Conservation (phyloP, 805 yeast species). For the Novakomyces olei region DNA sequence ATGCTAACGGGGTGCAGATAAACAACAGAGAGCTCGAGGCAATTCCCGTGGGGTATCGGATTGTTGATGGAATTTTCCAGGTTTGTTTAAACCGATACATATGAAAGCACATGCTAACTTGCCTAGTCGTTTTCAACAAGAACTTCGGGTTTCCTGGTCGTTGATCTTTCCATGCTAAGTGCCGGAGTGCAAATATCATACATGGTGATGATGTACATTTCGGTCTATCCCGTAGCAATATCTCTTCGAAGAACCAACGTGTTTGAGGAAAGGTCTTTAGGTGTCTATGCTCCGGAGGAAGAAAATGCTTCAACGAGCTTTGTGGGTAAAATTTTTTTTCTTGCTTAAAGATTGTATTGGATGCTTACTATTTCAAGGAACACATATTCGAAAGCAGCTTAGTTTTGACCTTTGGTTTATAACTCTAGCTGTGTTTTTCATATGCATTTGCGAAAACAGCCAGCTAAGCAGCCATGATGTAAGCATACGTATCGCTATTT, state of each 20-base stretch:
- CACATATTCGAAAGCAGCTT: slow-evolving; percentile 75
- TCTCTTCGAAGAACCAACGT: slow-evolving; percentile 93
- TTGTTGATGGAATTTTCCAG: slow-evolving; percentile 72
- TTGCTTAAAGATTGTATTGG: neutral
- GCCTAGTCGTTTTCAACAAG: slow-evolving; percentile 77
- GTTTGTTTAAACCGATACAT: no score
- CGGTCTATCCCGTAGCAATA: slow-evolving; percentile 88
- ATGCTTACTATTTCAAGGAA: slow-evolving; percentile 39
- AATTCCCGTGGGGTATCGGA: slow-evolving; percentile 43
- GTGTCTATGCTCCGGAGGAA: slow-evolving; percentile 33
- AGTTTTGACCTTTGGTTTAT: slow-evolving; percentile 91
- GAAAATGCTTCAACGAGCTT: slow-evolving; percentile 3
- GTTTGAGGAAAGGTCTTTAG: slow-evolving; percentile 89
- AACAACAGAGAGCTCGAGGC: slow-evolving; percentile 28
- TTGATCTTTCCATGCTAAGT: slow-evolving; percentile 46
- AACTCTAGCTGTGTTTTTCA: slow-evolving; percentile 60
- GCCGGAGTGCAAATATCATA: slow-evolving; percentile 88
- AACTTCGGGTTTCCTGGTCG: slow-evolving; percentile 74
- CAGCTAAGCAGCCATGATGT: slow-evolving; percentile 19
- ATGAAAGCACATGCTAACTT: no score
- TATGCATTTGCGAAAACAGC: slow-evolving; percentile 67
- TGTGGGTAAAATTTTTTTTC: neutral
- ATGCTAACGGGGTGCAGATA: no score
- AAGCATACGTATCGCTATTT: neutral
- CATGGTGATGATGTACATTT: slow-evolving; percentile 93